Conservation (phyloP, 1,284 basidiomycete species). For the Moesziomyces sp. region DNA sequence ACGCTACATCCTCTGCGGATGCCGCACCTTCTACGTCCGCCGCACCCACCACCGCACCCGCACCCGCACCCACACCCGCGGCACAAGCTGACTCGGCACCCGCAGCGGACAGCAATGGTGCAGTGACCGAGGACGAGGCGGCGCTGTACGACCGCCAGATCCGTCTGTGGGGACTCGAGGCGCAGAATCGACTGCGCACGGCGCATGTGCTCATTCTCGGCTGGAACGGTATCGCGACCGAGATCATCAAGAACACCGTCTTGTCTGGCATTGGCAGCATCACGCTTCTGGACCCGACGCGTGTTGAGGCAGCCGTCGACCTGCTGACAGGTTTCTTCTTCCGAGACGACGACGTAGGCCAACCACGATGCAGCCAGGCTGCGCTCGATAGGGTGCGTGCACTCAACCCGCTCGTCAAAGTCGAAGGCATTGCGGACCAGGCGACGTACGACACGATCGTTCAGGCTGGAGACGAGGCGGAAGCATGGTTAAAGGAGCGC, state of each 20-base stretch:
- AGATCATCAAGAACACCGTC: constrained; percentile 89
- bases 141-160: constrained; percentile 96
- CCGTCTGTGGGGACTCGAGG: constrained; percentile 95
- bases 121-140: constrained; percentile 75
- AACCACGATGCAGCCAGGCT: constrained; percentile 25
- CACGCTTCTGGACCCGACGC: constrained; percentile 71
- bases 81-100: neutral
- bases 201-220: constrained; percentile 87
- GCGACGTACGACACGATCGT: constrained; percentile 22
- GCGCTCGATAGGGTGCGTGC: constrained; percentile 76
- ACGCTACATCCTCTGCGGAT: too few relatives aligned
- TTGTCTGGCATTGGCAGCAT: constrained; percentile 73
- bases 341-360: constrained; percentile 82
- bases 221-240: constrained; percentile 87
- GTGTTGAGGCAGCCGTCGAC: constrained; percentile 73
- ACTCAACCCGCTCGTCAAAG: constrained; percentile 88
- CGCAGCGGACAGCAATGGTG: constrained; percentile 2
- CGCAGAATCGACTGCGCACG: constrained; percentile 95
- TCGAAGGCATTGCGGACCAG: constrained; percentile 71
- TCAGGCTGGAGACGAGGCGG: constrained; percentile 30
- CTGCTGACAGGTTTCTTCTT: constrained; percentile 93
- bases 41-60: neutral
- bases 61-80: neutral
- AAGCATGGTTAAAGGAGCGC: constrained; percentile 70
- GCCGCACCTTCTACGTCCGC: too few relatives aligned